Evolutionary conservation across 179 eudicot genomes (phyloP).

Genomic region (Drosera spatulata): DNA sequence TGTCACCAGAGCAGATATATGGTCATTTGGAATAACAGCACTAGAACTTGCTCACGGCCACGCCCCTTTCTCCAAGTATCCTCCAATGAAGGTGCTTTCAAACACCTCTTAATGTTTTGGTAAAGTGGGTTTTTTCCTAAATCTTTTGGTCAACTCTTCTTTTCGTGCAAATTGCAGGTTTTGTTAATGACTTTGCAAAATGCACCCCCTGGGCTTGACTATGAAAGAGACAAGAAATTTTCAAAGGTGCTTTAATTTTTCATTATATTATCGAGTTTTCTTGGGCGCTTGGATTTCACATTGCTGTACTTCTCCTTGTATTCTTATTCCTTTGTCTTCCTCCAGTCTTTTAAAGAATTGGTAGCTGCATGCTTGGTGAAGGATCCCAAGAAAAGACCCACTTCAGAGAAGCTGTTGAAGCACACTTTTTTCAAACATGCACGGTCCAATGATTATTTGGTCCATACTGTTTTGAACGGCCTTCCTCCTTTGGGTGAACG

Average conservation of each 20-base stretch:
- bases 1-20: constrained; percentile 86
- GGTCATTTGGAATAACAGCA: constrained; percentile 99
- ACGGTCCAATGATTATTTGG: constrained; percentile 48
- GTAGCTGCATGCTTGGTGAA: constrained; percentile 98
- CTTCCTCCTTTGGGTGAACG: constrained; percentile 86
- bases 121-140: neutral
- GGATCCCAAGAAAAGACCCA: constrained; percentile 97
- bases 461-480: constrained; percentile 66
- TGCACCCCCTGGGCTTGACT: constrained; percentile 98
- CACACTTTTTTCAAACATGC: constrained; percentile 82
- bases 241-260: constrained; percentile 26
- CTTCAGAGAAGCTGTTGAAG: constrained; percentile 87
- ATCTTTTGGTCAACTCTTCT: constrained; percentile 5
- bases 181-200: constrained; percentile 94
- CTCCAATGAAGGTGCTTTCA: constrained; percentile 76
- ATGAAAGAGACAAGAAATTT: constrained; percentile 91
- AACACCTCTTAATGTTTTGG: neutral
- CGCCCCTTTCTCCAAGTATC: constrained; percentile 97
- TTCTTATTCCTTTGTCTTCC: constrained; percentile 3
- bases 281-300: neutral
- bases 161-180: constrained; percentile 44
- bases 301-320: neutral
- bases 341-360: constrained; percentile 90
- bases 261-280: too few relatives aligned
- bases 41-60: constrained; percentile 99